These are phyloP conservation scores for Zizania latifolia DNA, from an alignment of 176 grass and related monocot genomes.

Conservation along the genomic window DNA sequence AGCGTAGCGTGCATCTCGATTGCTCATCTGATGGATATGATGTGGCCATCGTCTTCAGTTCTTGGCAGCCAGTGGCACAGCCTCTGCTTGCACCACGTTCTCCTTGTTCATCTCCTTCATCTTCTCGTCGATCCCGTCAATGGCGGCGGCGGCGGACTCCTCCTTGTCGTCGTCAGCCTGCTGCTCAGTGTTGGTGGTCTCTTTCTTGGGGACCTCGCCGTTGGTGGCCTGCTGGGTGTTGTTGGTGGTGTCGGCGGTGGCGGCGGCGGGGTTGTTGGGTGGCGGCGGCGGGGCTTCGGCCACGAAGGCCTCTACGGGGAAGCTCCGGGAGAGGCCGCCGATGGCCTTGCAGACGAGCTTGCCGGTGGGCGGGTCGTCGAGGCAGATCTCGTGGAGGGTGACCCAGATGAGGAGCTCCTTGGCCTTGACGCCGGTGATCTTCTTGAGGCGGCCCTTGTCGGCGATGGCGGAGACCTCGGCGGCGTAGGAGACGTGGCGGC, in stretches of 20 bases:
- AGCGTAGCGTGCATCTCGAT: too few species aligned
- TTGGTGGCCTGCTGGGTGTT: neutral
- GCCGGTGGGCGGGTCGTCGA: constrained; percentile 31
- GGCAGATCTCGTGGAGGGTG: constrained; percentile 59
- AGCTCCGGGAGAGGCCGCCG: constrained; percentile 30
- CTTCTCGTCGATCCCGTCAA: constrained; percentile 28
- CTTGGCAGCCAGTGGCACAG: constrained; percentile 25
- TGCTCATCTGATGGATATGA: too few species aligned
- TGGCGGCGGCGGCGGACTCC: neutral
- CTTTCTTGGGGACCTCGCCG: neutral
- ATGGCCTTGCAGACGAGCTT: constrained; percentile 56
- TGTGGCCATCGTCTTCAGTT: constrained; percentile 12
- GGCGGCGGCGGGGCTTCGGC: neutral
- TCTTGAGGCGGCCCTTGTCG: constrained; percentile 50
- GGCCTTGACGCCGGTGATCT: constrained; percentile 75
- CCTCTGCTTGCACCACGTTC: constrained; percentile 6
- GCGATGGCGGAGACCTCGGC: constrained; percentile 60
- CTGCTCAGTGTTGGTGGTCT: neutral
- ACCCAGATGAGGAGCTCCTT: constrained; percentile 91
- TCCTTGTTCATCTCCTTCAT: constrained; percentile 33
- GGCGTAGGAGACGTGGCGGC: constrained; percentile 45
- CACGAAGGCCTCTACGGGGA: constrained; percentile 59
- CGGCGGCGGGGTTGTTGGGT: neutral
- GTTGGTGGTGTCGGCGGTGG: neutral
- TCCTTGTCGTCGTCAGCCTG: neutral